These are phyloP conservation scores for Xylariaceae sp. DNA, from an alignment of 2,329 filamentous ascomycete species.

Conservation along the genomic window DNA sequence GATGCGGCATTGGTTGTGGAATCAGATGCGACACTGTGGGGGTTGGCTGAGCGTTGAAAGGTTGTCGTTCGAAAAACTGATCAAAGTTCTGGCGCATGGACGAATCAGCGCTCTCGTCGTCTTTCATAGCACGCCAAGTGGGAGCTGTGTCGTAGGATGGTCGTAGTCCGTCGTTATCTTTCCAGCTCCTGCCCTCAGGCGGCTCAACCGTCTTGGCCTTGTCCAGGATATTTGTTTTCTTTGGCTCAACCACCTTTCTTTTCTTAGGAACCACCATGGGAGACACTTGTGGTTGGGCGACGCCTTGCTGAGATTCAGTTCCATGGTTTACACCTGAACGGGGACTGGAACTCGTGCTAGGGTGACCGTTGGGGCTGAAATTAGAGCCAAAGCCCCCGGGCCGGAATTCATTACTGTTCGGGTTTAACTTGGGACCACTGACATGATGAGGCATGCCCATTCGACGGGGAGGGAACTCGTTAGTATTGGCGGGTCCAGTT, in stretches of 20 bases:
- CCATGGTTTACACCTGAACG: conserved; percentile 54
- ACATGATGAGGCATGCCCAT: conserved; percentile 48
- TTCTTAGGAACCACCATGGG: conserved; percentile 64
- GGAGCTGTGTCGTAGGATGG: conserved; percentile 80
- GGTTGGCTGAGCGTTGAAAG: conserved; percentile 59
- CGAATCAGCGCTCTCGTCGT: conserved; percentile 66
- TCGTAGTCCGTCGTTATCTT: conserved; percentile 76
- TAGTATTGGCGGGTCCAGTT: conserved; percentile 62
- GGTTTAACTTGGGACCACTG: conserved; percentile 55
- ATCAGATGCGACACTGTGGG: conserved; percentile 66
- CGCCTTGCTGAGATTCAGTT: conserved; percentile 25
- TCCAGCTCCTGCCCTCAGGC: conserved; percentile 56
- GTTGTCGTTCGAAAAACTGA: conserved; percentile 71
- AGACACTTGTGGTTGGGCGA: conserved; percentile 27
- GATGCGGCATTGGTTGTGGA: conserved; percentile 66
- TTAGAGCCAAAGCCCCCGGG: conserved; percentile 76
- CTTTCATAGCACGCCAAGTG: conserved; percentile 72
- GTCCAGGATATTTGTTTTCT: conserved; percentile 57
- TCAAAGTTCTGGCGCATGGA: conserved; percentile 66
- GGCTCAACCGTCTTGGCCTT: conserved; percentile 52
- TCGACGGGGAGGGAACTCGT: conserved; percentile 48
- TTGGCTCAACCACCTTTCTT: conserved; percentile 65
- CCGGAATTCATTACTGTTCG: conserved; percentile 72
- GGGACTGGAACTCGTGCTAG: conserved; percentile 70
- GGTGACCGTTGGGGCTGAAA: conserved; percentile 69